Evolutionary conservation across 2,329 filamentous ascomycete genomes (phyloP), one percentile per base, ranked within the genome.

Genomic region (Cytospora piceicola): DNA sequence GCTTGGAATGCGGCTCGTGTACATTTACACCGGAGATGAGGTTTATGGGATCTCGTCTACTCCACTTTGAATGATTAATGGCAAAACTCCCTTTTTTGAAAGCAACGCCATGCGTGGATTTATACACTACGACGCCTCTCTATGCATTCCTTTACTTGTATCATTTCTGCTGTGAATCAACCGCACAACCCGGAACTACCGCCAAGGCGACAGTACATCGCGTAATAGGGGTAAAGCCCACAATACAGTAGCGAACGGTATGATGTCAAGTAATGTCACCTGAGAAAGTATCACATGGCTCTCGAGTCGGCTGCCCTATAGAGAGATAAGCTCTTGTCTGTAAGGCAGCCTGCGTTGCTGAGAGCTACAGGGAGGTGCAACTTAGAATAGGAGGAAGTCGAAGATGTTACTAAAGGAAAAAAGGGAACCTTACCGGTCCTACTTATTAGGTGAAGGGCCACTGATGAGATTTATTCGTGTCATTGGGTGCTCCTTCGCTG

Each of bases 61-160:
- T 66, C 66, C 66, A 68, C 66, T 68, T 63, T 58, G 59, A 68
- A 63, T 56, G 63, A 66, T 39, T 66, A 57, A 66, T 63, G 57
- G 52, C 60, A 53, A 59, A 56, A 22, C 39, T 22, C n/a, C n/a
- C 46, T 49, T 12, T 12, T 22, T 3, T 49, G 46, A 14, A 14
- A 4, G n/a, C 22, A 49, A 22, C 4, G 8, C n/a, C 46, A 3
- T 24, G 22, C 1, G 2, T 8, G 20, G 46, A 46, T 11, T n/a
- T 20, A 17, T 20, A 22, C 8, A 46, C n/a, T 22, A 5, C 42
- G 42, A 46, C 22, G 20, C 7, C 17, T 22, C 2, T n/a, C 20
- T 22, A 3, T 11, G 20, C 7, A 46, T 22, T 15, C n/a, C 42
- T 22, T 46, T 15, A n/a, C 27, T 29, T 3, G 27, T 42, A 14